phyloP scores from a whole-genome alignment of 225 moss, liverwort and hornwort genomes.

The Takakia lepidozioides region DNA sequence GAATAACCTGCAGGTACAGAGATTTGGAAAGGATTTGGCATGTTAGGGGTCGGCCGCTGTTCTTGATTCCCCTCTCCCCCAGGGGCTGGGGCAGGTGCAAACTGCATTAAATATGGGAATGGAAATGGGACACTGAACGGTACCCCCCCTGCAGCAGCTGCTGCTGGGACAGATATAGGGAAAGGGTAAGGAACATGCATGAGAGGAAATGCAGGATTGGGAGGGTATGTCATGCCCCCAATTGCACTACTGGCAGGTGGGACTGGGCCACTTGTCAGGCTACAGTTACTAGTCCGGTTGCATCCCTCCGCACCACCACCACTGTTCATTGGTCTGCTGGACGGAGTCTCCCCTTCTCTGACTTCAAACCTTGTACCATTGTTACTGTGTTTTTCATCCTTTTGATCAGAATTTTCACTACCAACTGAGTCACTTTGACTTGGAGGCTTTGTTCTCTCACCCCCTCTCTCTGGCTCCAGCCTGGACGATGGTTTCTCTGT shows the following conservation, averaged over 20 bases:
- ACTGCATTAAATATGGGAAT: conserved; percentile 67
- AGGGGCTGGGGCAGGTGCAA: conserved; percentile 32
- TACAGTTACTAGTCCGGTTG: conserved; percentile 2
- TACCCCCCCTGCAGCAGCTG: conserved; percentile 26
- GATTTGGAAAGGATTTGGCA: conserved; percentile 41
- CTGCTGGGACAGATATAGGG: conserved; percentile 35
- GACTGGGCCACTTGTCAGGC: conserved; percentile 5
- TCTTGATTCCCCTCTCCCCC: conserved; percentile 31
- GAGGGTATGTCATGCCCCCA: conserved; percentile 36
- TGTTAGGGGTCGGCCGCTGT: conserved; percentile 16
- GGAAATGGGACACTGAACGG: conserved; percentile 57
- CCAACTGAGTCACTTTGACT: conserved; percentile 47
- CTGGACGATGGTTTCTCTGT: conserved; percentile 15
- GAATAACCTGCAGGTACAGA: conserved; percentile 37
- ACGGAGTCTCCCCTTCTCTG: conserved; percentile 20
- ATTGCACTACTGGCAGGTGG: conserved; percentile 21
- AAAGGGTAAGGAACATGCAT: conserved; percentile 58
- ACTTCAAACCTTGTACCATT: conserved; percentile 12
- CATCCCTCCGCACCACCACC: conserved; percentile 7
- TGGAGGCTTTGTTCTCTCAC: conserved; percentile 23
- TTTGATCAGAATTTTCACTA: conserved; percentile 39
- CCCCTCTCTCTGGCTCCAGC: conserved; percentile 15
- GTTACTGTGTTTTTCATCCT: conserved; percentile 30
- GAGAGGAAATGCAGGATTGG: conserved; percentile 32
- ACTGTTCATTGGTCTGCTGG: conserved; percentile 12